Evolutionary conservation across 2,329 filamentous ascomycete species (phyloP).

Genomic region (Neoscytalidium dimidiatum): DNA sequence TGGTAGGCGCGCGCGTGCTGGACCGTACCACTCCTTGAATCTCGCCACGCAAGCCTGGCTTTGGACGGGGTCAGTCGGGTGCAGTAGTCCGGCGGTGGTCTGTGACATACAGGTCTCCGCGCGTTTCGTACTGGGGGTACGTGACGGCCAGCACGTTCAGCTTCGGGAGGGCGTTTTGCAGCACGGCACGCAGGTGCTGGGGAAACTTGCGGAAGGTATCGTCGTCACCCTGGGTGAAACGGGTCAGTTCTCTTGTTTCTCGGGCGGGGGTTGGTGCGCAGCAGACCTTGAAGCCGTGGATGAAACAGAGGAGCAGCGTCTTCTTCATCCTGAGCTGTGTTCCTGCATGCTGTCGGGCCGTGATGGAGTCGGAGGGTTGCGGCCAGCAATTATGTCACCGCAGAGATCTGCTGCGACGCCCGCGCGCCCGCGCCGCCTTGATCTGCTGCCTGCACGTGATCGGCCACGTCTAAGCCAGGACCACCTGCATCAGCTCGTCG

Average conservation of each 20-base stretch:
- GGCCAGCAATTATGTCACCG: conserved; percentile 8
- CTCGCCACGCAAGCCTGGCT: conserved; percentile 9
- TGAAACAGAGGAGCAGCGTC: conserved; percentile 78
- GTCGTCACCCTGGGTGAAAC: conserved; percentile 64
- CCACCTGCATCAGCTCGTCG: too few relatives aligned
- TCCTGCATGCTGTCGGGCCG: conserved; percentile 9
- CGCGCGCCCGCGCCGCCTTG: neutral
- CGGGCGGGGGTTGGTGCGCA: neutral
- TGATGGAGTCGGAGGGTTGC: neutral
- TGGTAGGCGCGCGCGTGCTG: conserved; percentile 3
- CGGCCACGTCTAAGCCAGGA: too few relatives aligned
- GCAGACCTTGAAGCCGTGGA: conserved; percentile 80
- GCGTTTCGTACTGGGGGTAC: conserved; percentile 83
- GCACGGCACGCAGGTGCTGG: conserved; percentile 66
- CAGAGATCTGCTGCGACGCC: neutral
- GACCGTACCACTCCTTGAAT: conserved; percentile 71
- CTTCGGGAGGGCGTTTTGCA: conserved; percentile 68
- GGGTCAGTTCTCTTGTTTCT: conserved; percentile 12
- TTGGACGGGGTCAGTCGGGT: neutral
- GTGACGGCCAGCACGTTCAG: conserved; percentile 67
- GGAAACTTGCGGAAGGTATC: conserved; percentile 77
- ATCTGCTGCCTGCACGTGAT: neutral
- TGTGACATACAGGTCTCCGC: conserved; percentile 67
- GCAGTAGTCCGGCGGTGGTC: conserved; percentile 58
- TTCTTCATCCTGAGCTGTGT: conserved; percentile 63